Conservation (phyloP, 306 rosid species). For the Vigna radiata region DNA sequence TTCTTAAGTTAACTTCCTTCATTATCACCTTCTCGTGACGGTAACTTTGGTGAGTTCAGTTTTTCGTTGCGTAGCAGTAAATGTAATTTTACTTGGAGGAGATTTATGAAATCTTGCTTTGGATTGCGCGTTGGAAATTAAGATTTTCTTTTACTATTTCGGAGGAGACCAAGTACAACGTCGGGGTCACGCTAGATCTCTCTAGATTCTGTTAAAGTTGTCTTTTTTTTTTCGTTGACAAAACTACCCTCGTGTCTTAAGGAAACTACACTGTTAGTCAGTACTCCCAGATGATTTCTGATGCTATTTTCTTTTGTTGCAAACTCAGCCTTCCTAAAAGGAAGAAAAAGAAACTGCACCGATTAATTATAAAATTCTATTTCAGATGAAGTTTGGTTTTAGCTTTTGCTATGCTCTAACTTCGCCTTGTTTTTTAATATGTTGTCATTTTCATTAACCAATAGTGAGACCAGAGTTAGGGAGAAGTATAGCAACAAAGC, state of each 20-base stretch:
- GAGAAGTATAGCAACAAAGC: background rate
- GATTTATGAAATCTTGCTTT: too few species aligned
- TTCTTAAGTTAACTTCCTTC: background rate
- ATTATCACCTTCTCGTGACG: background rate
- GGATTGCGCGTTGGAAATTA: too few species aligned
- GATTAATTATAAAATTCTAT: background rate
- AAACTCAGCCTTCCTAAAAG: background rate
- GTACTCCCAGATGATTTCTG: background rate
- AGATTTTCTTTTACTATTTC: too few species aligned
- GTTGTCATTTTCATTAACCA: background rate
- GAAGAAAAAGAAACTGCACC: background rate
- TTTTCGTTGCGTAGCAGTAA: background rate
- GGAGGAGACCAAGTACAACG: background rate
- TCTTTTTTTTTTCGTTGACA: background rate
- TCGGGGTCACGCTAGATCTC: background rate
- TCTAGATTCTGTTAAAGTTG: background rate
- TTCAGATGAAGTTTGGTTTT: background rate
- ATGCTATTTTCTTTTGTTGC: background rate
- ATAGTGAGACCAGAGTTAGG: background rate
- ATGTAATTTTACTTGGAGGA: background rate
- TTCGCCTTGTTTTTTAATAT: background rate
- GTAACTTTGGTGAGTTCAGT: conserved; percentile 34
- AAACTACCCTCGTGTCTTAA: background rate
- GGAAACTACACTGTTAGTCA: background rate
- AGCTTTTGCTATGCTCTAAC: background rate